Conservation (phyloP, 192 early-diverging fungal genomes). For the Oehlia diaphana region DNA sequence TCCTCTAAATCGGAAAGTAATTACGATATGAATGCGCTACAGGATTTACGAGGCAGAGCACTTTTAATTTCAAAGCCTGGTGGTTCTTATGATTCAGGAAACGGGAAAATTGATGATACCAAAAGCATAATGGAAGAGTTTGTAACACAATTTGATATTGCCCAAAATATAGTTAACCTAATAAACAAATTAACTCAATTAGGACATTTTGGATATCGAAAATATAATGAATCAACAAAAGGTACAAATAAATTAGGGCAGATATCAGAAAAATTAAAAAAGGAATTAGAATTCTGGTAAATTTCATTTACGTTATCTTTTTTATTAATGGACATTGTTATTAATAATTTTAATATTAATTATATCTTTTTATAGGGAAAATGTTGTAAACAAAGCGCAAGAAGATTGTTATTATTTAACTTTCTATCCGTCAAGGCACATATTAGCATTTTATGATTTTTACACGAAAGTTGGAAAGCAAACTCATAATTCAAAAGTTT, state of each 20-base stretch:
- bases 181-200: conserved; percentile 25
- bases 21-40: conserved; percentile 21
- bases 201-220: conserved; percentile 31
- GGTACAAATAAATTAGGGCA: background rate
- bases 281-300: background rate
- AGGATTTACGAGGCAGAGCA: conserved; percentile 31
- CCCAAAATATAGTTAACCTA: conserved; percentile 18
- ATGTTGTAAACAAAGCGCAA: background rate
- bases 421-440: conserved; percentile 16
- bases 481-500: background rate
- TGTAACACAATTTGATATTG: conserved; percentile 30
- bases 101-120: background rate
- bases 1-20: background rate
- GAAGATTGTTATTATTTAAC: conserved; percentile 19
- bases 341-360: background rate
- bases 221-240: background rate
- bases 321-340: background rate
- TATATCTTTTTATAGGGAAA: background rate
- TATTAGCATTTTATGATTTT: conserved; percentile 19
- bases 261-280: conserved; percentile 5
- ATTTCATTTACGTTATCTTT: background rate
- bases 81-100: background rate
- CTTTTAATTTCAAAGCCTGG: conserved; percentile 26
- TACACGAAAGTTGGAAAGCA: background rate
- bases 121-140: conserved; percentile 18